Evolutionary conservation across 305 asterid genomes (phyloP), one percentile per base, ranked within the genome.

Genomic region (Fraxinus velutina): DNA sequence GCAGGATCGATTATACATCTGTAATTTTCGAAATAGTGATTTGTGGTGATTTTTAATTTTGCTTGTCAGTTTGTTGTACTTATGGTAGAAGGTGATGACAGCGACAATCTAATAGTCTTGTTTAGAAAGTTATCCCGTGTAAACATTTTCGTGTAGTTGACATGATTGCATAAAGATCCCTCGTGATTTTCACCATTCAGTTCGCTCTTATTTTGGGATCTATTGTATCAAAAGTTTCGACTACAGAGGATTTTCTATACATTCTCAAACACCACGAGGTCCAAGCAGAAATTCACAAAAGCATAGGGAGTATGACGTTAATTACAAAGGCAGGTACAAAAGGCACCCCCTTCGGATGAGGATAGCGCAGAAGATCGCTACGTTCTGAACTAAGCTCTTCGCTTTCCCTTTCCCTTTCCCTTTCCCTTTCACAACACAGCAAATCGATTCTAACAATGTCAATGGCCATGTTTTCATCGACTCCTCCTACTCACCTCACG

Each of bases 401-500:
- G 57, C 47, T 22, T 33, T 19, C 36, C 34, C 39, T 34, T 34
- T 34, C 32, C 32, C 22, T 15, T 80, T 21, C 32, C 32, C 22
- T 15, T 80, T 21, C 66, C n/a, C 13, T 47, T 47, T 47, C 60
- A 47, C 36, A 75, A 39, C 82, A 42, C 10, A 75, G 81, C 12
- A 42, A 47, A 0, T 47, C 21, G 6, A 60, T 19, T 33, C 33
- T 75, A 57, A 84, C 74, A 37, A 90, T 91, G 93, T 85, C 92
- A 39, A 86, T 92, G 87, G 89, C 97, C 86, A 87, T 91, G 78
- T 90, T 89, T 92, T 93, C 94, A 21, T 76, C 90, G 47, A 76
- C 90, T 62, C 78, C 87, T 13, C 89, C 95, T 0, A 89, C 84
- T 75, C 86, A 90, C 24, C 89, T 89, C 50, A 92, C 93, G 0